Base-by-base conservation (phyloP, 345 rosid species). In the Chamaenerion angustifolium region DNA sequence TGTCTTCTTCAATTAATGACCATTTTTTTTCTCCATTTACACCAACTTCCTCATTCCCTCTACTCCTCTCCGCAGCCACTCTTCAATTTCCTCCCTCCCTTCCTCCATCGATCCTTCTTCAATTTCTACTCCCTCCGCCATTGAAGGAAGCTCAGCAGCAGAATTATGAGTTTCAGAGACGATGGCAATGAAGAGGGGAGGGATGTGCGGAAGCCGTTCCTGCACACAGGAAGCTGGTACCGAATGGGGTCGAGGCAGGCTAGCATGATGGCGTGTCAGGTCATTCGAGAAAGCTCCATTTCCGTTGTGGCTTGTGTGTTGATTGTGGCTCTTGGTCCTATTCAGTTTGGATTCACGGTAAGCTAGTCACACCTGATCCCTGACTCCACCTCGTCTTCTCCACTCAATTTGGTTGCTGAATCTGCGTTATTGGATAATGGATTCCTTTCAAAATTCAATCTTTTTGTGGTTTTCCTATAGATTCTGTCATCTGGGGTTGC, bases 291-390 rank as follows among this genome's bases (percentile, higher is more conserved):
- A 43, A 71, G 75, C 68, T 92, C 98, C 41, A 66, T 92, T 55
- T 92, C 98, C 45, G 96, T 92, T 52, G 68, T 92, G 21, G 98
- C 96, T 11, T 87, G 96, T 49, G 98, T 92, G 25, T 41, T 92
- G 67, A 87, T 92, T 64, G 96, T 92, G 47, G 98, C 98, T 61
- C 71, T 92, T 59, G 98, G 98, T 66, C 98, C 98, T 52, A 88
- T 92, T 58, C 98, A 92, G 80, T 92, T 87, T 51, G 98, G 98
- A 16, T 92, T 84, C 81, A 92, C 98, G 31, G 98, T 92, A 31
- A 31, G 37, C 6, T 31, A 31, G 37, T 31, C 37, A 31, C 37
- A 31, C 37, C 37, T 31, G 37, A 31, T 31, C 6, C 37, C 37
- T 31, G 1, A 31, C 37, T 31, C 25, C 2, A 21, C 25, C 25